phyloP scores from a whole-genome alignment of 176 grass and related monocot species.

The Rhynchospora tenuis region DNA sequence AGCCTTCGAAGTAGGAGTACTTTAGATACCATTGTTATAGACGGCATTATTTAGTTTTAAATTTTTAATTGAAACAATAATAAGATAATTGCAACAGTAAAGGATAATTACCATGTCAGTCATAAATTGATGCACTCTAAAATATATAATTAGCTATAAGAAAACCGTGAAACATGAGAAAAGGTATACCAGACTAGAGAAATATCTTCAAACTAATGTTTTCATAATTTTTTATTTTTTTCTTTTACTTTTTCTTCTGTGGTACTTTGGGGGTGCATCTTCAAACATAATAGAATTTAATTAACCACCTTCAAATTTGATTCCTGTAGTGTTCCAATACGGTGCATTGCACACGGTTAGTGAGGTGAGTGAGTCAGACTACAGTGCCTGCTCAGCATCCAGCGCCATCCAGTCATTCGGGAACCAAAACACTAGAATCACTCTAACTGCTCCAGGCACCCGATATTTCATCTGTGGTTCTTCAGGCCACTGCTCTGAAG shows the following conservation, averaged over 20 bases:
- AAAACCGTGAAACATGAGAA: not conserved
- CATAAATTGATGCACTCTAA: not conserved
- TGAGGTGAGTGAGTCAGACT: conserved; percentile 57
- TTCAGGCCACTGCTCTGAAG: conserved; percentile 45
- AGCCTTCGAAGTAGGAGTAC: too few species aligned
- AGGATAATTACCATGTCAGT: not conserved
- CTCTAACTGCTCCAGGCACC: conserved; percentile 38
- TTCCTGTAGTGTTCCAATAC: conserved; percentile 54
- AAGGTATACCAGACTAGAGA: not conserved
- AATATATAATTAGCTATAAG: not conserved
- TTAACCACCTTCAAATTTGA: not conserved
- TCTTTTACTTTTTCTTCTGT: not conserved
- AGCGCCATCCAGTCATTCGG: conserved; percentile 38
- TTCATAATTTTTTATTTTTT: not conserved
- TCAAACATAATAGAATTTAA: not conserved
- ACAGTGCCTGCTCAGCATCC: conserved; percentile 42
- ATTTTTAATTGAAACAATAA: too few species aligned
- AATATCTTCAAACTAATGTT: not conserved
- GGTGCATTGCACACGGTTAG: conserved; percentile 30
- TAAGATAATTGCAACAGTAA: too few species aligned
- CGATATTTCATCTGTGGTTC: conserved; percentile 74
- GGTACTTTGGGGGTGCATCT: not conserved
- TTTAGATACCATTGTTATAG: too few species aligned
- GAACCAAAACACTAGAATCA: conserved; percentile 49
- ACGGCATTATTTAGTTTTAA: too few species aligned